Base-by-base conservation (phyloP, 192 early-diverging fungal genomes). In the Mortierella alpina region DNA sequence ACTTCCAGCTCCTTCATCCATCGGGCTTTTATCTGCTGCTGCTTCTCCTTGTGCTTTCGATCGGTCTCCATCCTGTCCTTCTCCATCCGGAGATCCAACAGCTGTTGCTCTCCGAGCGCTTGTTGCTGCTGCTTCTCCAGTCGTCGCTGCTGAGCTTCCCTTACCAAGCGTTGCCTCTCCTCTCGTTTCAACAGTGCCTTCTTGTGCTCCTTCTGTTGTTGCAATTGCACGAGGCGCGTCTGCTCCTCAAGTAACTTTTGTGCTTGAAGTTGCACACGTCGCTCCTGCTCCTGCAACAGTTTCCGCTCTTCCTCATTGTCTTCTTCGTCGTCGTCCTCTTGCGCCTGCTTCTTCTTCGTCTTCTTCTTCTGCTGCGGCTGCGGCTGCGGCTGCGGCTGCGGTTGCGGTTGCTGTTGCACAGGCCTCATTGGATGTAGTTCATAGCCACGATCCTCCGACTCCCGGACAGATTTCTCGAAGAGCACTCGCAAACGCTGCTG, bases 271-370 rank as follows among this genome's bases (percentile, higher is more conserved):
- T 23, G 31, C 8, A 59, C 57, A 22, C 22, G 22, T 10, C 57
- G 57, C 17, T 59, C 23, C 31, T 41, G 23, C 57, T 59, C 57
- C n/a, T 59, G 31, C 39, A 59, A 40, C 54, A 20, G 54, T 1
- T 22, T 20, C 22, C 54, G 15, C 47, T 50, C 20, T 10, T 45
- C 39, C 4, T 47, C 44, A 17, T 50, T 23, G 22, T 64, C 58
- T 23, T 12, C 39, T 47, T 48, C 62, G 6, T 12, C 15, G 22
- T 64, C 51, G 12, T 64, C 39, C 18, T 46, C 63, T 31, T 64
- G 63, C 5, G 44, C 20, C 23, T 47, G 49, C 46, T 64, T 64
- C 47, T 49, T n/a, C 63, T 64, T 47, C 63, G 13, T 31, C 46
- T 45, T 49, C 49, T 64, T 20, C 20, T 39, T 49, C 15, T 20